These are phyloP conservation scores for Citropsis articulata DNA, from an alignment of 345 rosid species.

Conservation along the genomic window DNA sequence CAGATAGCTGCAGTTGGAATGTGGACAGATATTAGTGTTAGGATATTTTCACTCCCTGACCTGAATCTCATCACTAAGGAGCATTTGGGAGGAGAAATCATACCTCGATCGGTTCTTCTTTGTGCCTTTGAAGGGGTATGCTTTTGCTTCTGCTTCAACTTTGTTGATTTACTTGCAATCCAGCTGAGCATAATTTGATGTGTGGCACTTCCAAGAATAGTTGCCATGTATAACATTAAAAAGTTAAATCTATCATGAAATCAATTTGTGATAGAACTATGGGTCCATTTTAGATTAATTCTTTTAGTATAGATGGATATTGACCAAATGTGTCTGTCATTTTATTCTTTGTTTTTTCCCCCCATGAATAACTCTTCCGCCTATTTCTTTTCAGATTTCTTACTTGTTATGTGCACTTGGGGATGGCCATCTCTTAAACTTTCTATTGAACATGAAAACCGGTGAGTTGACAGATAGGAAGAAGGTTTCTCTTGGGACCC, in stretches of 20 bases:
- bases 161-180: background rate
- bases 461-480: slow-evolving; percentile 83
- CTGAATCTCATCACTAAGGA: slow-evolving; percentile 81
- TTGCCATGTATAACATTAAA: background rate
- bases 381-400: slow-evolving; percentile 54
- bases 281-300: background rate
- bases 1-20: slow-evolving; percentile 96
- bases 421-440: slow-evolving; percentile 92
- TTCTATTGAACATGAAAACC: slow-evolving; percentile 61
- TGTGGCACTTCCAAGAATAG: background rate
- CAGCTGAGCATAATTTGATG: background rate
- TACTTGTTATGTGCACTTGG: slow-evolving; percentile 97
- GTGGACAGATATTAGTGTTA: slow-evolving; percentile 97
- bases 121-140: slow-evolving; percentile 98
- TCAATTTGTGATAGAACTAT: background rate
- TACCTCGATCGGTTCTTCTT: slow-evolving; percentile 88
- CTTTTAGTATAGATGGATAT: background rate
- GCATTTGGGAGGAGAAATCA: slow-evolving; percentile 91
- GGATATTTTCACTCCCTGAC: slow-evolving; percentile 74
- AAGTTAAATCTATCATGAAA: background rate
- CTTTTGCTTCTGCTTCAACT: slow-evolving; percentile 10
- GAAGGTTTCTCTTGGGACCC: slow-evolving; percentile 89
- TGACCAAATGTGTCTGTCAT: background rate
- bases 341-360: background rate
- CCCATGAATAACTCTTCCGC: background rate